Evolutionary conservation across 768 basidiomycete genomes (phyloP).

Genomic region (Inosperma sp.): DNA sequence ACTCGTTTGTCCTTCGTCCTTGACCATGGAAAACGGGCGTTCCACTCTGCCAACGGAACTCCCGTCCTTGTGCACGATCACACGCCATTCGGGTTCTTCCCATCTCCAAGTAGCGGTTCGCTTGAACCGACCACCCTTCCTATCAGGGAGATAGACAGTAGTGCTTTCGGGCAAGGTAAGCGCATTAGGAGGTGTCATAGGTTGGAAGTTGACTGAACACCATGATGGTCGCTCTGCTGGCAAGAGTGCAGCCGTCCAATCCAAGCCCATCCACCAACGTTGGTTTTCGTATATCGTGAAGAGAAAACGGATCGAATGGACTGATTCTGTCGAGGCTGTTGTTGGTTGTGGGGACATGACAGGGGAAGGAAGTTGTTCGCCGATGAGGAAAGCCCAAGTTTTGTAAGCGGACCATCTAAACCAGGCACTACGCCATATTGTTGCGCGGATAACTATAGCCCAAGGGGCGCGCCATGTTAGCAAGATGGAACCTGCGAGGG

Average conservation of each 20-base stretch:
- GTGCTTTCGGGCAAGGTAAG: conserved; percentile 64
- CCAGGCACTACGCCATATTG: conserved; percentile 62
- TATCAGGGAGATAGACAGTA: conserved; percentile 50
- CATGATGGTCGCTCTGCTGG: conserved; percentile 89
- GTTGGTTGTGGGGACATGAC: conserved; percentile 33
- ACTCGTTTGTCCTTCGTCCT: conserved; percentile 41
- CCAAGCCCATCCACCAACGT: conserved; percentile 96
- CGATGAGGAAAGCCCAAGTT: conserved; percentile 48
- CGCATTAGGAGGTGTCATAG: conserved; percentile 65
- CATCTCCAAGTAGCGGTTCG: conserved; percentile 82
- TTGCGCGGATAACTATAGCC: conserved; percentile 48
- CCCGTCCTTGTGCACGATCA: conserved; percentile 60
- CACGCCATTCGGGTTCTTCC: conserved; percentile 90
- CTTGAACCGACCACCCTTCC: conserved; percentile 48
- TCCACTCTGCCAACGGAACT: conserved; percentile 51
- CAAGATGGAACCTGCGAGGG: conserved; percentile 51
- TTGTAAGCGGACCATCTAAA: conserved; percentile 59
- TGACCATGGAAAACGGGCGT: conserved; percentile 49
- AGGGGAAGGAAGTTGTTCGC: conserved; percentile 45
- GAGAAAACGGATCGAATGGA: conserved; percentile 61
- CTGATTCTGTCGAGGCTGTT: conserved; percentile 29
- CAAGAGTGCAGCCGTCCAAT: conserved; percentile 91
- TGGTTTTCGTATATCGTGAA: conserved; percentile 95
- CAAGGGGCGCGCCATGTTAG: conserved; percentile 68
- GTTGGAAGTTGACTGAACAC: conserved; percentile 55